These are phyloP conservation scores for Exophiala alcalophila DNA, from an alignment of 2,329 filamentous ascomycete genomes.

Conservation along the genomic window DNA sequence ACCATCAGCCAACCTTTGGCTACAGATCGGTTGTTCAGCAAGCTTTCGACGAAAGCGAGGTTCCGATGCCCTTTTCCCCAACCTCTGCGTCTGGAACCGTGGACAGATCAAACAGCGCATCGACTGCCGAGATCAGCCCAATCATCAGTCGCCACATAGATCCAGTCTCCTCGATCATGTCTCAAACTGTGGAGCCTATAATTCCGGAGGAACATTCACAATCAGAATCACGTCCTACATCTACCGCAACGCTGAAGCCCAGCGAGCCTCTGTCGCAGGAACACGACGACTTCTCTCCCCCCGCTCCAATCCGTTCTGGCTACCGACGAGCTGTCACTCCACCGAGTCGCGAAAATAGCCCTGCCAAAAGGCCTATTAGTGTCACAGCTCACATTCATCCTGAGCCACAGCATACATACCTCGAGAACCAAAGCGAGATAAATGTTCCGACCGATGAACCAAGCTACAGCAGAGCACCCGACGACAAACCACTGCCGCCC, in stretches of 20 bases:
- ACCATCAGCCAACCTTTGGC: conserved; percentile 54
- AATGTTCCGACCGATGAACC: conserved; percentile 1
- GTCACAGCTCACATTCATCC: conserved; percentile 42
- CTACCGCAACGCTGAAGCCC: conserved; percentile 32
- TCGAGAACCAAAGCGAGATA: conserved; percentile 25
- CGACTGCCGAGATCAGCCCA: conserved; percentile 62
- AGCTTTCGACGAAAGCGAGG: conserved; percentile 61
- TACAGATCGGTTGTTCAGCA: conserved; percentile 61
- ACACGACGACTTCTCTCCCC: conserved; percentile 26
- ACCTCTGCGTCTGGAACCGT: conserved; percentile 50
- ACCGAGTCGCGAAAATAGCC: conserved; percentile 58
- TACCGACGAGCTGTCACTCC: conserved; percentile 58
- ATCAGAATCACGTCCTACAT: conserved; percentile 27
- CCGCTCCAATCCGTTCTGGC: conserved; percentile 49
- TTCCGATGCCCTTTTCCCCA: conserved; percentile 53
- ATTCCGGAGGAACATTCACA: conserved; percentile 25
- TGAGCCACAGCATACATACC: conserved; percentile 45
- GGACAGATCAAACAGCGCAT: conserved; percentile 60
- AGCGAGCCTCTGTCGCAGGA: conserved; percentile 1
- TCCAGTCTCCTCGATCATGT: conserved; percentile 45
- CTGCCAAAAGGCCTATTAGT: conserved; percentile 57
- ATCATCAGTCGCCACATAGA: conserved; percentile 60
- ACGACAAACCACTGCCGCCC: conserved; percentile 31
- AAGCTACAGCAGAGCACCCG: background rate
- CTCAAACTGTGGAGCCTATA: conserved; percentile 53